Base-by-base conservation (phyloP, 139 green algal genomes). In the Ettlia oleoabundans region DNA sequence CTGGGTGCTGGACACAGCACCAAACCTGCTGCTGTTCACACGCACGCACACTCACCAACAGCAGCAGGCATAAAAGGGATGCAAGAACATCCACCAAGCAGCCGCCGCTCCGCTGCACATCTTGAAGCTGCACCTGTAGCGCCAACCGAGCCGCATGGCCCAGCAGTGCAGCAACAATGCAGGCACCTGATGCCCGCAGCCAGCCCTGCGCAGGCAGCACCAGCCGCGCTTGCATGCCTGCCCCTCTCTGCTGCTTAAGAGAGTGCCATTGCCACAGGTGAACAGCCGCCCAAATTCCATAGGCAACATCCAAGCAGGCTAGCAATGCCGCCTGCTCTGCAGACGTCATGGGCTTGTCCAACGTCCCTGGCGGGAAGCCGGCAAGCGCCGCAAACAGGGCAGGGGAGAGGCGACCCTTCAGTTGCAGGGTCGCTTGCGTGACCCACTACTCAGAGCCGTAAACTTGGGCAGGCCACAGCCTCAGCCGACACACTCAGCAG, bases 271-370 rank as follows among this genome's bases (percentile, higher is more conserved):
- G 51, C 73, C 73, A 68, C 26, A n/a, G 6, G 7, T 18, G 24
- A 1, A n/a, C 26, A 1, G 73, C 73, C 26, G 73, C 53, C 73
- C 73, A 80, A 10, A 67, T 28, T 26, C 24, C 53, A 37, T 52
- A 80, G 2, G 37, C 53, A 10, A 42, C 37, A 32, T 68, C 51
- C 26, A 80, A 40, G 4, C 63, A 40, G 22, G 38, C 5, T 52
- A 64, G 62, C 24, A 80, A 37, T 3, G 24, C 73, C 7, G 73
- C 53, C 9, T 80, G 73, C 53, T 69, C 73, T 4, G 53, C 30
- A 30, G 41, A 22, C 15, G 33, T 30, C 43, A 65, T 78, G 42
- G 13, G 47, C 47, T 24, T 10, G 47, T 15, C 47, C 10, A 10
- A 58, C 47, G 47, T 58, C 47, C 10, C 47, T 58, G 47, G 47